A percentile compares a stretch with the other conserved stretches of the same genome.
These are phyloP conservation scores for Aplosporella prunicola DNA, from an alignment of 2,329 filamentous ascomycete species.

Conservation along the genomic window DNA sequence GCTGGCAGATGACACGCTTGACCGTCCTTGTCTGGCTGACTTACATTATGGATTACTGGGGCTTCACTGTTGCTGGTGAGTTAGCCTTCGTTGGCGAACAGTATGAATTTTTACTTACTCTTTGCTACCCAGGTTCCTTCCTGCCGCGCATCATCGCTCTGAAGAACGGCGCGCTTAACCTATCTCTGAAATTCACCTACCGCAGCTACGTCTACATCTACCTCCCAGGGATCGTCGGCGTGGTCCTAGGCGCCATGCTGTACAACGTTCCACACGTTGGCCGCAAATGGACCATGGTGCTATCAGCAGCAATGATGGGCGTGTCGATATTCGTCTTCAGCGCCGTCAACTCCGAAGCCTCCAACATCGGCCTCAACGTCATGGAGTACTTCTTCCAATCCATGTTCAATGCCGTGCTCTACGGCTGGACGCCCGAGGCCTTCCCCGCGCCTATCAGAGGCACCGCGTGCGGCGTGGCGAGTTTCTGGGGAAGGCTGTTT, in stretches of 20 bases:
- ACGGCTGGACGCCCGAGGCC: constrained; percentile 44
- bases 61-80: constrained; percentile 39
- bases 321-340: constrained; percentile 37
- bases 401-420: constrained; percentile 45
- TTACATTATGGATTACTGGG: constrained; percentile 44
- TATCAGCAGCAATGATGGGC: constrained; percentile 36
- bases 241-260: constrained; percentile 39
- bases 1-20: constrained; percentile 33
- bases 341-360: constrained; percentile 35
- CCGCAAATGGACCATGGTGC: constrained; percentile 37
- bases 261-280: constrained; percentile 38
- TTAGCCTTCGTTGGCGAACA: background rate
- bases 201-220: constrained; percentile 47
- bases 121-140: constrained; percentile 30
- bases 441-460: constrained; percentile 44
- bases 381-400: constrained; percentile 46
- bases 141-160: constrained; percentile 42
- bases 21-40: constrained; percentile 43
- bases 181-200: constrained; percentile 41
- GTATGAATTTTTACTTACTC: no score
- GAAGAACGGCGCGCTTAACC: constrained; percentile 40
- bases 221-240: constrained; percentile 42
- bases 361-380: constrained; percentile 41
- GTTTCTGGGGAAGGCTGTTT: constrained; percentile 50
- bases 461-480: constrained; percentile 46